Base-by-base conservation (phyloP, 495 filamentous ascomycete species). In the Trichoderma gamsii region DNA sequence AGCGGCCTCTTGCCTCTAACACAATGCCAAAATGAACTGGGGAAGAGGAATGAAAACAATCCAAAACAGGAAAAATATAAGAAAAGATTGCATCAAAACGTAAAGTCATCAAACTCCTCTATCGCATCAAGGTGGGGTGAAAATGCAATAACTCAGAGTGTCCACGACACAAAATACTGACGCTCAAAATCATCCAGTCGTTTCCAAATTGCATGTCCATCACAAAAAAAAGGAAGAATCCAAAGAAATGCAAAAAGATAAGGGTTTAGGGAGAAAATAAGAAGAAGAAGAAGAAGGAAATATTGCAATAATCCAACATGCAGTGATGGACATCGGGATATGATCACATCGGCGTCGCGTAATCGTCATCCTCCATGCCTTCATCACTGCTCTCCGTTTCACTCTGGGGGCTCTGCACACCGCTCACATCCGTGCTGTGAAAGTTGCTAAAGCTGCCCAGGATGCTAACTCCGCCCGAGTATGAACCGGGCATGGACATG, bases 321-420 rank as follows among this genome's bases (percentile, higher is more conserved):
- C 12, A 13, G 12, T 35, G 56, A 12, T 25, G 3, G 2, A 64
- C 41, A 1, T 38, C 6, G 16, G 1, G 32, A 35, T 4, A 15
- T 65, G 1, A n/a, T 46, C 13, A 41, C 29, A 65, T 65, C 8
- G 35, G 63, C 41, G 65, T 41, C 18, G 41, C 41, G 21, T 66
- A 41, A 32, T 66, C 41, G 66, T 82, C 83, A 11, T 82, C 82
- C 69, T 85, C 83, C 76, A 82, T 80, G 23, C 80, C 82, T 70
- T 83, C 81, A 49, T 81, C 81, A 12, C 79, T 79, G 66, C 79
- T 81, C 46, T 77, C 78, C 23, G 71, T 74, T 29, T 70, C 70
- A 38, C 78, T 82, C 41, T 76, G 70, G 18, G 80, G 80, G 65
- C 81, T 83, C 68, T 81, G 77, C 23, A 78, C 70, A 0, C 75